phyloP scores from a whole-genome alignment of 257 asterid species.

The Gentiana straminea region DNA sequence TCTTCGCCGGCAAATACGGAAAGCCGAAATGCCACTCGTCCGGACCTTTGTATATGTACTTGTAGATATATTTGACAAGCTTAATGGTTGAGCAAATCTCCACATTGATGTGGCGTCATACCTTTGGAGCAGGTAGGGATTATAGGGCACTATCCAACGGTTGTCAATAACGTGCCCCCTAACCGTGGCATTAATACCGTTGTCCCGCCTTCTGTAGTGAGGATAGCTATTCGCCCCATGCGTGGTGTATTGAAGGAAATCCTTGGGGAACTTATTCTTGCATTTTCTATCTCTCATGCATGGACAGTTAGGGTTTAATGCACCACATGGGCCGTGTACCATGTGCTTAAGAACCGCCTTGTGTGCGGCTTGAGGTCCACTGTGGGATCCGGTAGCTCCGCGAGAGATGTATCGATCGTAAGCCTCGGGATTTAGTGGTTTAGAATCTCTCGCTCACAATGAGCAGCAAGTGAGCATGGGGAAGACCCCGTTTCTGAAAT shows the following conservation, averaged over 20 bases:
- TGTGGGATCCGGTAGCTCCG: neutral
- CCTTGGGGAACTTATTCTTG: neutral
- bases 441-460: neutral
- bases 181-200: neutral
- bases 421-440: neutral
- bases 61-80: neutral
- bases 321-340: constrained; percentile 10
- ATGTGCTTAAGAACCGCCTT: neutral
- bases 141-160: constrained; percentile 11
- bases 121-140: neutral
- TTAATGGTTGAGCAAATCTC: constrained; percentile 4
- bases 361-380: neutral
- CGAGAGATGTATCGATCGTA: neutral
- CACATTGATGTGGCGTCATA: constrained; percentile 9
- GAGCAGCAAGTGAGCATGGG: neutral
- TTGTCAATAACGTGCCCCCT: neutral
- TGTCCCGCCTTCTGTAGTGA: neutral
- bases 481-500: neutral
- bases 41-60: constrained; percentile 6
- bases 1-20: no score
- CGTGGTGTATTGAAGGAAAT: neutral
- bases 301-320: neutral
- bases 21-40: neutral
- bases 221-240: neutral
- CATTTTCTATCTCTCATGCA: neutral